A percentile compares a stretch with the other conserved stretches of the same genome.
Conservation (phyloP, 495 filamentous ascomycete species). For the Hypoxylon perforatum region DNA sequence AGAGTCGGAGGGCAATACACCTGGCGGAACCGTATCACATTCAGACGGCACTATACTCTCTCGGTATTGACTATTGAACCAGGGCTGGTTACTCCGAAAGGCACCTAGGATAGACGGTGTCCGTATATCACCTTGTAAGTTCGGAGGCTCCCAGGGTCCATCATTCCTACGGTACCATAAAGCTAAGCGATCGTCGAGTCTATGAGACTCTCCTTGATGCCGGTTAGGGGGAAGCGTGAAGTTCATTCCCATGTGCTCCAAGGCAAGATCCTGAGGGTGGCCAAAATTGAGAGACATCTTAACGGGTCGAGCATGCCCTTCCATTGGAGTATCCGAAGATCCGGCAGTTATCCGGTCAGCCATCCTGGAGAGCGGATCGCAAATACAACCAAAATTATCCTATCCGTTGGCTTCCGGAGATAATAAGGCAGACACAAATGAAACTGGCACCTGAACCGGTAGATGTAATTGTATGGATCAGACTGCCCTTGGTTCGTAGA, state of each 20-base stretch:
- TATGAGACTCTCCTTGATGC: conserved; percentile 21
- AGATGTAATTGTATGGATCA: conserved; percentile 7
- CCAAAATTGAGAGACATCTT: conserved; percentile 26
- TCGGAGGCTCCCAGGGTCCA: conserved; percentile 52
- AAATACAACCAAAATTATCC: conserved; percentile 5
- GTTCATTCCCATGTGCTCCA: conserved; percentile 28
- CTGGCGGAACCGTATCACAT: conserved; percentile 63
- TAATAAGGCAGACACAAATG: conserved; percentile 10
- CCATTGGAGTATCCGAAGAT: conserved; percentile 31
- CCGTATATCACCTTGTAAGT: conserved; percentile 29
- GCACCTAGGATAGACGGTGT: conserved; percentile 17
- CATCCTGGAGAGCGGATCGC: conserved; percentile 24
- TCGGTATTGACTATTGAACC: conserved; percentile 26
- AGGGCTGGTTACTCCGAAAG: conserved; percentile 18
- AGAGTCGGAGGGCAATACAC: conserved; percentile 67
- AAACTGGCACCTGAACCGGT: neutral
- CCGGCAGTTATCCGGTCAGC: conserved; percentile 32
- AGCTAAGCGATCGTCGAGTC: conserved; percentile 39
- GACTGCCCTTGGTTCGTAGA: conserved; percentile 4
- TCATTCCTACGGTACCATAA: conserved; percentile 52
- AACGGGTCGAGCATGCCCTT: conserved; percentile 20
- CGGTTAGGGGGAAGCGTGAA: conserved; percentile 18
- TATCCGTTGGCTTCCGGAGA: neutral
- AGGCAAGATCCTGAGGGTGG: conserved; percentile 25
- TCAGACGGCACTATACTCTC: conserved; percentile 61